These are phyloP conservation scores for Oehlia diaphana DNA, from an alignment of 192 early-diverging fungal genomes.

Conservation along the genomic window DNA sequence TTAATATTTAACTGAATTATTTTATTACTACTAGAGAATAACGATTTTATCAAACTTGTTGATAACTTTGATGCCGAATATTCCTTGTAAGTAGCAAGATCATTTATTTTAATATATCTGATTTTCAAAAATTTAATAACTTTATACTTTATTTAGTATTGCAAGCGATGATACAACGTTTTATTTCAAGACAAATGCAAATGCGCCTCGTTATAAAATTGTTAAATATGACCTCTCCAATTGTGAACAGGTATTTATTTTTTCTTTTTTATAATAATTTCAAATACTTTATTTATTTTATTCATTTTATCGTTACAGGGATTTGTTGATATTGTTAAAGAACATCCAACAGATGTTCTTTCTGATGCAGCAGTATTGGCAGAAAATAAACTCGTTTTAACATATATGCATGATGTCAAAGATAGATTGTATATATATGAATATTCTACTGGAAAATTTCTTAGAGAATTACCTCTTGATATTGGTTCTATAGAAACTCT, in stretches of 20 bases:
- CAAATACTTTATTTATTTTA: not conserved
- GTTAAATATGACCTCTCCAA: conserved; percentile 61
- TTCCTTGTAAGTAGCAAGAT: conserved; percentile 30
- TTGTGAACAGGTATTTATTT: conserved; percentile 44
- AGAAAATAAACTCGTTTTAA: conserved; percentile 56
- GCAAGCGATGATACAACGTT: conserved; percentile 60
- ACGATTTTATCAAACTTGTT: conserved; percentile 48
- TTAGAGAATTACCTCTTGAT: conserved; percentile 45
- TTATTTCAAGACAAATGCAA: conserved; percentile 59
- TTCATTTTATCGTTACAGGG: conserved; percentile 29
- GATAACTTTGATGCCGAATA: conserved; percentile 55
- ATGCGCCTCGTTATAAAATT: conserved; percentile 62
- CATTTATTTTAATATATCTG: not conserved
- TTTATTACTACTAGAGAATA: conserved; percentile 5
- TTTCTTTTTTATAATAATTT: too few relatives aligned
- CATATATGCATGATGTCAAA: conserved; percentile 67
- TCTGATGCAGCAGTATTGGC: conserved; percentile 42
- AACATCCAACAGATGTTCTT: conserved; percentile 53
- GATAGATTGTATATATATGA: conserved; percentile 46
- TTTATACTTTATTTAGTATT: too few relatives aligned
- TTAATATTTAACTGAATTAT: not conserved
- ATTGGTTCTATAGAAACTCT: conserved; percentile 51
- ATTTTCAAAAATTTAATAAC: not conserved
- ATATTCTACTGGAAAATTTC: conserved; percentile 41
- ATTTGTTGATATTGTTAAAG: conserved; percentile 61